Evolutionary conservation across 129 eudicot species (phyloP).

Genomic region (Escallonia herrerae): DNA sequence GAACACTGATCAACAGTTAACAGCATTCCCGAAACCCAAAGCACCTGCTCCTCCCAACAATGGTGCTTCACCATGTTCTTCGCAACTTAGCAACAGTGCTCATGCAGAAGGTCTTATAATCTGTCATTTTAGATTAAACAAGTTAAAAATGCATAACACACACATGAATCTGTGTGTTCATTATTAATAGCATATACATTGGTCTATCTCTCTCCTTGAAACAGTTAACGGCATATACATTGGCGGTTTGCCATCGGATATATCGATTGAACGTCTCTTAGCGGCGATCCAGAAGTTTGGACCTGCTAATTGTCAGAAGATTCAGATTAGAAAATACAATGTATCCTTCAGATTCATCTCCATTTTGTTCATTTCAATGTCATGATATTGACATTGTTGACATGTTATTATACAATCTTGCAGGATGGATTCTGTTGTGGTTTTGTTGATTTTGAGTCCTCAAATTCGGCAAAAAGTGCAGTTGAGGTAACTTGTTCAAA

Average conservation of each 20-base stretch:
- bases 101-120: neutral
- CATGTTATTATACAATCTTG: neutral
- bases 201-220: neutral
- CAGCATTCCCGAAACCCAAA: neutral
- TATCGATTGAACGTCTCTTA: slow-evolving; percentile 19
- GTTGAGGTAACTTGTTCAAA: slow-evolving; percentile 24
- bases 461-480: slow-evolving; percentile 29
- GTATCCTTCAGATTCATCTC: slow-evolving; percentile 8
- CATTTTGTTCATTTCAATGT: slow-evolving; percentile 1
- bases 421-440: slow-evolving; percentile 43
- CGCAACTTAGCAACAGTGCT: neutral
- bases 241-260: slow-evolving; percentile 27
- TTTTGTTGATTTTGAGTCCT: slow-evolving; percentile 32
- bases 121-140: neutral
- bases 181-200: neutral
- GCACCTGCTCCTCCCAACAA: slow-evolving; percentile 10
- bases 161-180: slow-evolving; percentile 2
- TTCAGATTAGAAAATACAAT: slow-evolving; percentile 36
- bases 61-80: neutral
- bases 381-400: neutral
- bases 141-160: too few species aligned
- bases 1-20: neutral
- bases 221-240: slow-evolving; percentile 34
- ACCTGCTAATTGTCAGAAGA: slow-evolving; percentile 15
- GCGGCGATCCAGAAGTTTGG: slow-evolving; percentile 30